A percentile compares a stretch with the other conserved stretches of the same genome.
Conservation (phyloP, 257 asterid genomes). For the Solanum dulcamara region DNA sequence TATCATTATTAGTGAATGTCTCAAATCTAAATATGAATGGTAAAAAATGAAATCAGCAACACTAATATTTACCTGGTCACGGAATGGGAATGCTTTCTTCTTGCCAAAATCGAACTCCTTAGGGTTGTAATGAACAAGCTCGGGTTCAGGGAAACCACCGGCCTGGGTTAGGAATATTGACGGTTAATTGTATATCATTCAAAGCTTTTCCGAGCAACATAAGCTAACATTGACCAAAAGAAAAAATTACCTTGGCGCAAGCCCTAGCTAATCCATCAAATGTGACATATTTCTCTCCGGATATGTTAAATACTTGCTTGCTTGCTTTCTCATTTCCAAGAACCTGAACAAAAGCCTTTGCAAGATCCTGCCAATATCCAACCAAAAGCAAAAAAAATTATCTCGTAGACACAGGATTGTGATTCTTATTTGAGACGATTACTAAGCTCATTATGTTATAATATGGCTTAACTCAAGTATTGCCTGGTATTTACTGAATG, state of each 20-base stretch:
- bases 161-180: constrained; percentile 37
- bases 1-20: background rate
- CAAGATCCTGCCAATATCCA: constrained; percentile 57
- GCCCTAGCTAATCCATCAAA: constrained; percentile 95
- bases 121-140: constrained; percentile 86
- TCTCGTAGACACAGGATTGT: background rate
- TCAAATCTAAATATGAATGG: background rate
- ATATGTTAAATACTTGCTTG: constrained; percentile 79
- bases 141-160: constrained; percentile 96
- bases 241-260: constrained; percentile 74
- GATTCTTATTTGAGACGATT: background rate
- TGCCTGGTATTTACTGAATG: background rate
- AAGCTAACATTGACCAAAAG: background rate
- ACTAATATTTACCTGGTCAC: constrained; percentile 63
- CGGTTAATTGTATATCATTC: background rate
- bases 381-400: background rate
- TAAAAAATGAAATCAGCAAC: background rate
- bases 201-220: background rate
- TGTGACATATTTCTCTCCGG: constrained; percentile 90
- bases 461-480: background rate
- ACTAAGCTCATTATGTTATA: background rate
- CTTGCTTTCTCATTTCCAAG: constrained; percentile 92
- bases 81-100: constrained; percentile 87
- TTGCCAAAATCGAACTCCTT: constrained; percentile 97
- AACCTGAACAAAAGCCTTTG: constrained; percentile 69